phyloP scores from a whole-genome alignment of 805 yeast genomes.

The Starmerella tilneyi region DNA sequence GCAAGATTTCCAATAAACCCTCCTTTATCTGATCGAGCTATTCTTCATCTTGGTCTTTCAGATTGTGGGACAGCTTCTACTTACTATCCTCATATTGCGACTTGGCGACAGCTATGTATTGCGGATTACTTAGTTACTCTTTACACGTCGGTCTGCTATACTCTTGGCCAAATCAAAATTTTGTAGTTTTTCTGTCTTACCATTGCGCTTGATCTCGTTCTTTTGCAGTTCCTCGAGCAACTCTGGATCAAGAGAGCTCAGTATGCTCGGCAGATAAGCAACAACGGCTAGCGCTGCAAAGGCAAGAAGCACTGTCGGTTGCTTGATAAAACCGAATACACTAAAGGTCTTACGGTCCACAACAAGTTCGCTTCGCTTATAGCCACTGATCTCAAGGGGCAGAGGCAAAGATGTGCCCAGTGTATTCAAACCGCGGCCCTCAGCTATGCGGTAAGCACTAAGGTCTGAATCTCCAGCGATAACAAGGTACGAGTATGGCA shows the following conservation, averaged over 20 bases:
- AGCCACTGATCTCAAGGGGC: slow-evolving; percentile 28
- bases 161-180: slow-evolving; percentile 30
- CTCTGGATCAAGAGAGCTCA: slow-evolving; percentile 31
- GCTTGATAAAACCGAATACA: slow-evolving; percentile 28
- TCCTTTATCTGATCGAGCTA: too few species aligned
- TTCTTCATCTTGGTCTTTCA: too few species aligned
- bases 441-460: slow-evolving; percentile 24
- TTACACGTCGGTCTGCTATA: slow-evolving; percentile 25
- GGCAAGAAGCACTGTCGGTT: slow-evolving; percentile 32
- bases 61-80: too few species aligned
- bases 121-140: neutral
- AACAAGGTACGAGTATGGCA: slow-evolving; percentile 15
- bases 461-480: slow-evolving; percentile 21
- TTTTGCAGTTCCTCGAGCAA: slow-evolving; percentile 30
- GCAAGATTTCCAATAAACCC: too few species aligned
- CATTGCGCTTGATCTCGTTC: slow-evolving; percentile 13
- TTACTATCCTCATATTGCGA: too few species aligned
- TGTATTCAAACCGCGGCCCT: slow-evolving; percentile 27
- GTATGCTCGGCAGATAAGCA: slow-evolving; percentile 29
- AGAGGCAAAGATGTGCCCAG: slow-evolving; percentile 28
- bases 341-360: slow-evolving; percentile 27
- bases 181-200: slow-evolving; percentile 19
- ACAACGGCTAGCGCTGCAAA: slow-evolving; percentile 30
- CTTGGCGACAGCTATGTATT: neutral
- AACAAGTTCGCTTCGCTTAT: slow-evolving; percentile 17